Percentiles rank a stretch among this genome's conserved stretches.
phyloP scores from a whole-genome alignment of 164 flowering plant species.

The Malania oleifera region DNA sequence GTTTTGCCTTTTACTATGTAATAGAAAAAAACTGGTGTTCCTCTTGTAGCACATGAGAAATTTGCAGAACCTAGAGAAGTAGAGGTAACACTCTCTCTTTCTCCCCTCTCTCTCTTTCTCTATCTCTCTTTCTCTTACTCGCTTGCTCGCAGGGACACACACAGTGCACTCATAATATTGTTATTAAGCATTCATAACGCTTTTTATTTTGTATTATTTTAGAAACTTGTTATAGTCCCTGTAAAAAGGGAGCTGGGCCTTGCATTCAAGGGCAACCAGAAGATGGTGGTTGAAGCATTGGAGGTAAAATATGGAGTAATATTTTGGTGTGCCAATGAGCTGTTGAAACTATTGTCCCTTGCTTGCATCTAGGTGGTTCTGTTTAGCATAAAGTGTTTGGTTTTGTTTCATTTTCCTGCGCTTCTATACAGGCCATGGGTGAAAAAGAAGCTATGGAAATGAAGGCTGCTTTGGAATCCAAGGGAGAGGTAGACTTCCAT shows the following conservation, averaged over 20 bases:
- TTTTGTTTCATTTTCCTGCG: background rate
- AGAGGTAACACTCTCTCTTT: conserved; percentile 1
- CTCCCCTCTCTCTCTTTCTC: no score
- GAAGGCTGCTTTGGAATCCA: conserved; percentile 59
- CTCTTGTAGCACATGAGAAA: conserved; percentile 6
- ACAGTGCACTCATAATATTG: no score
- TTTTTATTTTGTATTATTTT: no score
- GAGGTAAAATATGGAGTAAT: conserved; percentile 46
- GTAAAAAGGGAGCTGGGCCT: conserved; percentile 86
- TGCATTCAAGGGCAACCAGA: conserved; percentile 86
- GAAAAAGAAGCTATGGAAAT: conserved; percentile 69
- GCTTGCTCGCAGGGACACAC: no score
- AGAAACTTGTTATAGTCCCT: conserved; percentile 74
- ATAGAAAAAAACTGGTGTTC: conserved; percentile 1
- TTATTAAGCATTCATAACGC: no score
- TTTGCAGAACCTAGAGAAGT: conserved; percentile 7
- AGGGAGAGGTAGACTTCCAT: conserved; percentile 52
- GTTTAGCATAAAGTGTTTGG: background rate
- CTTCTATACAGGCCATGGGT: conserved; percentile 48
- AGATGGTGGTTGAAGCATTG: conserved; percentile 81
- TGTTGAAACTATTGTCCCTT: no score
- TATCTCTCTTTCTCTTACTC: no score
- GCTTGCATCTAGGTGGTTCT: background rate
- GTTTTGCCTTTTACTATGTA: no score
- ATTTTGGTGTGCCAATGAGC: background rate